Evolutionary conservation across 768 basidiomycete genomes (phyloP).

Genomic region (Pisolithus albus): DNA sequence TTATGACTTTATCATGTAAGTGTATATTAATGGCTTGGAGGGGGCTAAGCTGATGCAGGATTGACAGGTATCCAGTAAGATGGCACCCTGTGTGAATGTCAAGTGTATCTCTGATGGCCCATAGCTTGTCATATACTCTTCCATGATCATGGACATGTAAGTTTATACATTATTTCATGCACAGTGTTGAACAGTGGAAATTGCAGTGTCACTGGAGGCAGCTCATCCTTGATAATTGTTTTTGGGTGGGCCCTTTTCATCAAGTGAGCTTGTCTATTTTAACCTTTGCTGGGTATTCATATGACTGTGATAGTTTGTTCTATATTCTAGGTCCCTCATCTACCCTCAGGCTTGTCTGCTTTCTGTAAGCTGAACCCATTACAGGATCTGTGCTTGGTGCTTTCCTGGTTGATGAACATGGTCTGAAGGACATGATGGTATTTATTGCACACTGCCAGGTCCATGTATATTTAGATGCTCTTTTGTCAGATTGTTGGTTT

Average conservation of each 20-base stretch:
- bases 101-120: background rate
- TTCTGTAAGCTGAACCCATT: conserved; percentile 3
- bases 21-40: conserved; percentile 7
- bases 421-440: conserved; percentile 73
- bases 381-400: conserved; percentile 62
- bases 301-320: conserved; percentile 67
- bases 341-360: background rate
- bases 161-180: background rate
- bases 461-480: background rate
- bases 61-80: conserved; percentile 56
- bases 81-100: background rate
- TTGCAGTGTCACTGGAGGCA: conserved; percentile 51
- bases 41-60: background rate
- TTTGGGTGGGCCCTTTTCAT: conserved; percentile 85
- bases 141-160: conserved; percentile 64
- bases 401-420: conserved; percentile 67
- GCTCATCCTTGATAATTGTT: conserved; percentile 46
- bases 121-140: conserved; percentile 77
- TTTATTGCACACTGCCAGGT: background rate
- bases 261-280: conserved; percentile 45
- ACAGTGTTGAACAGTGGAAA: background rate
- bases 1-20: conserved; percentile 73
- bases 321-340: conserved; percentile 46
- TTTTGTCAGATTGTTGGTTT: conserved; percentile 55
- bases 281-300: conserved; percentile 52